Conservation (phyloP, 2,329 filamentous ascomycete species). For the Hysterium pulicare region DNA sequence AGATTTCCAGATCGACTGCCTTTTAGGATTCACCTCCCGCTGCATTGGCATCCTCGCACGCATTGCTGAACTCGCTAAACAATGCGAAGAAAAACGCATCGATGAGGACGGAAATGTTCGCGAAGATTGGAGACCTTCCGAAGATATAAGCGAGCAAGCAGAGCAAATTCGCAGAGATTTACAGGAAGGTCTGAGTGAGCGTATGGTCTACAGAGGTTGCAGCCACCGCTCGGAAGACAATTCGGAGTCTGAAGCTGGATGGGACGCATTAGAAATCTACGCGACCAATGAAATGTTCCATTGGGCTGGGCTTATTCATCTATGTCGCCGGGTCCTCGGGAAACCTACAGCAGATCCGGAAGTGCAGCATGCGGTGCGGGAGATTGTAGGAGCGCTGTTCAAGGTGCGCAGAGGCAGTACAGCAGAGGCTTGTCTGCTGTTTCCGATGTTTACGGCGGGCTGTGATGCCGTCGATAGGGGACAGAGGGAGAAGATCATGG, state of each 20-base stretch:
- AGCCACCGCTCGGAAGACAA: constrained; percentile 36
- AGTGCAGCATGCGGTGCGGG: constrained; percentile 61
- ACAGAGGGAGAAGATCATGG: constrained; percentile 60
- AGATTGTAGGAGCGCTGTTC: constrained; percentile 61
- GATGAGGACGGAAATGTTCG: constrained; percentile 50
- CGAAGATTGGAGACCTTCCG: constrained; percentile 57
- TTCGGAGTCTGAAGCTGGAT: constrained; percentile 43
- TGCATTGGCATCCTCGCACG: constrained; percentile 69
- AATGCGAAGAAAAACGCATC: constrained; percentile 65
- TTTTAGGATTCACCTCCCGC: constrained; percentile 72
- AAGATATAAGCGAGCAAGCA: constrained; percentile 55
- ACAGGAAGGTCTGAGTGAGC: constrained; percentile 47
- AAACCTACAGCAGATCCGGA: constrained; percentile 55
- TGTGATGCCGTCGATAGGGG: constrained; percentile 62
- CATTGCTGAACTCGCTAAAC: constrained; percentile 67
- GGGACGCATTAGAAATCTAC: constrained; percentile 62
- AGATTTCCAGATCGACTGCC: constrained; percentile 72
- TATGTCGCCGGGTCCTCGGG: constrained; percentile 69
- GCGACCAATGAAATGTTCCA: constrained; percentile 78
- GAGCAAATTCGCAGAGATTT: constrained; percentile 60
- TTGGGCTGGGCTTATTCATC: constrained; percentile 72
- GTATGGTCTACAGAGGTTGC: constrained; percentile 41
- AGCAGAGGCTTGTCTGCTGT: constrained; percentile 71
- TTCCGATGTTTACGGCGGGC: constrained; percentile 80
- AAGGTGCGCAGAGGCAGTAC: constrained; percentile 64